Percentiles rank a stretch among this genome's conserved stretches.
These are phyloP conservation scores for Thymus quinquecostatus DNA, from an alignment of 257 asterid species.

Conservation along the genomic window DNA sequence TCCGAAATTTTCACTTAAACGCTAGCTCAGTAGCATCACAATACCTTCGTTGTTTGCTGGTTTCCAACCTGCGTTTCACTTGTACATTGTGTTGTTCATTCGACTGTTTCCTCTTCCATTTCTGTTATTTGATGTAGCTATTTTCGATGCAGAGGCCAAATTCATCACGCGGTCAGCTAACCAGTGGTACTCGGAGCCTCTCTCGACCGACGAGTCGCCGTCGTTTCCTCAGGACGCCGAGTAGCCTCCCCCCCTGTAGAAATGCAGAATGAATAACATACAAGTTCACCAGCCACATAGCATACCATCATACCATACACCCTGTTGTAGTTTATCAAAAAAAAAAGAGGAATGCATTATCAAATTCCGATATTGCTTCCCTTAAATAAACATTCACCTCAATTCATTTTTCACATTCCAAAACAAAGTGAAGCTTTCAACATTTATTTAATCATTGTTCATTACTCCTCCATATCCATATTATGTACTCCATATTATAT, in stretches of 20 bases:
- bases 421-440: too few relatives aligned
- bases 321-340: background rate
- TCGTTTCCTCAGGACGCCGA: slow-evolving; percentile 26
- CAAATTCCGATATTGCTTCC: background rate
- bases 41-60: background rate
- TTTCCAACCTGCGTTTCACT: background rate
- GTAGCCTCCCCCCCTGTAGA: background rate
- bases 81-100: background rate
- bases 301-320: background rate
- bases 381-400: background rate
- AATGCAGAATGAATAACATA: background rate
- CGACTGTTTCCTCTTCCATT: background rate
- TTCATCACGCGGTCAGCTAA: slow-evolving; percentile 61
- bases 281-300: background rate
- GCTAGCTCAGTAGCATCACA: background rate
- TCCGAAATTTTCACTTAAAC: background rate
- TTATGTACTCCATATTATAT: too few relatives aligned
- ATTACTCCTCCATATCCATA: background rate
- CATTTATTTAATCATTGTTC: background rate
- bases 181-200: slow-evolving; percentile 65
- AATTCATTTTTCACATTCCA: background rate
- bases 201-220: slow-evolving; percentile 23
- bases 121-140: background rate
- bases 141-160: slow-evolving; percentile 59
- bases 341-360: background rate